These are phyloP conservation scores for Macrophomina phaseolina DNA, from an alignment of 2,329 filamentous ascomycete genomes.

Conservation along the genomic window DNA sequence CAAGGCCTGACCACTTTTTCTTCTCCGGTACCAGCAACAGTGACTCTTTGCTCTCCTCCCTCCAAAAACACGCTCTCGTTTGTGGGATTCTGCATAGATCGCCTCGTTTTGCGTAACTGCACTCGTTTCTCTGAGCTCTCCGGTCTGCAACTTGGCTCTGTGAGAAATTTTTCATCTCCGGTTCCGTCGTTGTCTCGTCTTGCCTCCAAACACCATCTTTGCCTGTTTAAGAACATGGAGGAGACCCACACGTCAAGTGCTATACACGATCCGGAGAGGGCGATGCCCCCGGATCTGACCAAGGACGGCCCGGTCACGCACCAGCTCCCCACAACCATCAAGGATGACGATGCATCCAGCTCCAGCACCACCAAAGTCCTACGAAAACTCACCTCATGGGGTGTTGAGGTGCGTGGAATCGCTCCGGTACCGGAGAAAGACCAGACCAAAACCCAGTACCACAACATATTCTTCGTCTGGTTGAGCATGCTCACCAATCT, in stretches of 20 bases:
- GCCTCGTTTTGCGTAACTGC: neutral
- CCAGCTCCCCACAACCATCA: neutral
- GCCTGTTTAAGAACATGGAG: neutral
- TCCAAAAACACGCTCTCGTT: neutral
- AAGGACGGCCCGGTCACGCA: neutral
- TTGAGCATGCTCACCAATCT: constrained; percentile 64
- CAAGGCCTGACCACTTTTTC: neutral
- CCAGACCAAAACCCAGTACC: constrained; percentile 59
- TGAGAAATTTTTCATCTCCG: neutral
- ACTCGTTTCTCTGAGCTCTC: neutral
- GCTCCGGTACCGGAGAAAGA: constrained; percentile 62
- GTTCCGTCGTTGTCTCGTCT: neutral
- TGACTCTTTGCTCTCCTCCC: neutral
- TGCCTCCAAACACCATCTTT: neutral
- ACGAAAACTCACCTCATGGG: constrained; percentile 8
- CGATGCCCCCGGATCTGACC: neutral
- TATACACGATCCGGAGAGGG: neutral
- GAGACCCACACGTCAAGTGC: neutral
- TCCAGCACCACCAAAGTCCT: constrained; percentile 3
- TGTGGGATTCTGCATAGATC: neutral
- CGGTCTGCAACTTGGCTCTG: neutral
- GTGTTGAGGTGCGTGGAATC: constrained; percentile 52
- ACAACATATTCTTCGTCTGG: constrained; percentile 66
- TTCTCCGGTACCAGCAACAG: neutral
- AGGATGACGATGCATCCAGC: neutral